phyloP scores from a whole-genome alignment of 2,329 filamentous ascomycete species.

The Pezicula neosporulosa region DNA sequence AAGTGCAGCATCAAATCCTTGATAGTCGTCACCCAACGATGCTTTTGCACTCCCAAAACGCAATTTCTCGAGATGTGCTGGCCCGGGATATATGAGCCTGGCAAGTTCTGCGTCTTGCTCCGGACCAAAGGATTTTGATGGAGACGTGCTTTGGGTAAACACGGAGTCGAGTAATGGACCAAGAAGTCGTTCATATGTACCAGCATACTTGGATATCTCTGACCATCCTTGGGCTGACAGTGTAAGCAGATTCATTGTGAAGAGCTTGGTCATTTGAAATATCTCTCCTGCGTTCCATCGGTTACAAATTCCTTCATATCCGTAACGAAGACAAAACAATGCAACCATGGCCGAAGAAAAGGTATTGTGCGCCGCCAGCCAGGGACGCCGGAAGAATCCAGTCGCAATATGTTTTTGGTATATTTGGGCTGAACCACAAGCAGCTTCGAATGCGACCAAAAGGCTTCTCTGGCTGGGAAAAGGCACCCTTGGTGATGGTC shows the following conservation, averaged over 20 bases:
- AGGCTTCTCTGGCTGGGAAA: neutral
- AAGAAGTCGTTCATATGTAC: slow-evolving; percentile 13
- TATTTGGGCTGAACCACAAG: neutral
- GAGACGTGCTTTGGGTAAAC: slow-evolving; percentile 12
- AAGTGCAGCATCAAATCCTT: neutral
- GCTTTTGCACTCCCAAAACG: neutral
- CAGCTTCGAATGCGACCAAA: neutral
- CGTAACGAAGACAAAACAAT: slow-evolving; percentile 28
- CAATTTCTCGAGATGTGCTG: slow-evolving; percentile 1
- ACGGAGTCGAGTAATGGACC: slow-evolving; percentile 28
- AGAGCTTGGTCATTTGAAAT: slow-evolving; percentile 30
- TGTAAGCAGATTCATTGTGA: slow-evolving; percentile 28
- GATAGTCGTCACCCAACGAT: neutral
- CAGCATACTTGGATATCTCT: slow-evolving; percentile 27
- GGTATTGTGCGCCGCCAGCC: neutral
- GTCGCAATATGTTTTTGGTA: neutral
- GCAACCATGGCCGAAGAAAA: slow-evolving; percentile 11
- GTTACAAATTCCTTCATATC: slow-evolving; percentile 25
- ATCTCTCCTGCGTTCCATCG: slow-evolving; percentile 25
- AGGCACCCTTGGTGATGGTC: neutral
- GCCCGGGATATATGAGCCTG: slow-evolving; percentile 5
- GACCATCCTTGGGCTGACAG: slow-evolving; percentile 29
- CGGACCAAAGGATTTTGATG: slow-evolving; percentile 1
- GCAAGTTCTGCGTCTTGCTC: slow-evolving; percentile 10
- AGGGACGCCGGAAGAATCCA: neutral